Evolutionary conservation across 306 rosid genomes (phyloP), one percentile per base, ranked within the genome.

Genomic region (Quercus agrifolia): DNA sequence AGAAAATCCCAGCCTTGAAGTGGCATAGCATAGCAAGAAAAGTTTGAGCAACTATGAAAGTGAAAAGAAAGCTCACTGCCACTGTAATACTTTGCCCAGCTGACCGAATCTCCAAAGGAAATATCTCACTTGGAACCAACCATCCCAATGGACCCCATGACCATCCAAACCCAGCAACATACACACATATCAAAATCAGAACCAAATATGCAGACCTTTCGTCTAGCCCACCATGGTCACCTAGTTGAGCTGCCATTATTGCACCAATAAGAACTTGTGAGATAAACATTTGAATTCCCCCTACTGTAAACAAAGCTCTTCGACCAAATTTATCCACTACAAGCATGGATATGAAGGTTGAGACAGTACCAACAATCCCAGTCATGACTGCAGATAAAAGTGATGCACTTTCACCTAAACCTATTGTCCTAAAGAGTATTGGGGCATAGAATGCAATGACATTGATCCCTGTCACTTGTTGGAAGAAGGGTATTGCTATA

Each of bases 401-500:
- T 2, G 86, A 85, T 21, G 83, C 87, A 17, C 89, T 85, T 77
- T 83, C 89, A 49, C 89, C 85, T 23, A 88, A 81, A 5, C 91
- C 91, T 56, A 88, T 75, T 62, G 91, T 78, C 19, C 84, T 74
- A 15, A 85, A 88, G 41, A 88, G 86, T 28, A 78, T 49, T 30
- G 91, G 91, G 5, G 91, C 89, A 56, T 85, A 88, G 54, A 88
- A 88, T 5, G 84, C 85, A 18, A 85, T 83, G 83, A 85, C 89
- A 58, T 88, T 88, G 84, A 88, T 88, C 54, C 91, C 88, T 1
- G 89, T 88, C 25, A 85, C 83, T 81, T 88, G 91, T 56, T 83
- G 89, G 44, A 88, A 88, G 73, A 85, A 83, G 31, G 88, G 91
- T 68, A 88, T 83, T n/a, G 83, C 80, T 55, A 88, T 74, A 20